Evolutionary conservation across 495 filamentous ascomycete species (phyloP).

Genomic region (Paragyromitra xinjiangensis): DNA sequence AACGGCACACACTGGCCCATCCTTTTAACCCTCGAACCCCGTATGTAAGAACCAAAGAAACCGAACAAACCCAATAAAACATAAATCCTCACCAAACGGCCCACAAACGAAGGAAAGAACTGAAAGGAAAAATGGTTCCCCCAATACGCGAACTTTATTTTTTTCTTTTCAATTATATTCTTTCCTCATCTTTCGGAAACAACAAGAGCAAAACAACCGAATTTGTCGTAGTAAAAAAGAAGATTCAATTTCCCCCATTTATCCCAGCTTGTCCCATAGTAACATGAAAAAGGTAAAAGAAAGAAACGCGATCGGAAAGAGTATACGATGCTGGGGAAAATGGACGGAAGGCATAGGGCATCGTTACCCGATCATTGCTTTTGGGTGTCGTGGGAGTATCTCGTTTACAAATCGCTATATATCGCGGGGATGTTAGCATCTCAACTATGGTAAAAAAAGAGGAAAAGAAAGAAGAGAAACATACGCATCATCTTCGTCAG

Average conservation of each 20-base stretch:
- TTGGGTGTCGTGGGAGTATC: constrained; percentile 33
- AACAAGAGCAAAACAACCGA: constrained; percentile 47
- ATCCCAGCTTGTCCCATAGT: constrained; percentile 54
- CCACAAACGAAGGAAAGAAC: constrained; percentile 39
- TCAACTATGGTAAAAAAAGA: background rate
- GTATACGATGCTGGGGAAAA: constrained; percentile 38
- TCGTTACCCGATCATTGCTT: constrained; percentile 45
- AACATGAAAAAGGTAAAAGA: constrained; percentile 45
- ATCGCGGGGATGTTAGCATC: constrained; percentile 16
- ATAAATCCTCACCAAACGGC: constrained; percentile 44
- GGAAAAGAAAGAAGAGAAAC: constrained; percentile 5
- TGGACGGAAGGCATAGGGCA: constrained; percentile 28
- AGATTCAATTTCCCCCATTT: constrained; percentile 54
- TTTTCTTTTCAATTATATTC: constrained; percentile 54
- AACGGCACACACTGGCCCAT: constrained; percentile 27
- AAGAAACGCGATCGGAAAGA: constrained; percentile 42
- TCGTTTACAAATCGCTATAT: constrained; percentile 56
- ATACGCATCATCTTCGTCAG: constrained; percentile 88
- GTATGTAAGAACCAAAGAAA: constrained; percentile 46
- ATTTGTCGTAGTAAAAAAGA: constrained; percentile 45
- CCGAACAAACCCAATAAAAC: constrained; percentile 43
- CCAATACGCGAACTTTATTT: constrained; percentile 34
- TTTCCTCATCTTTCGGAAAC: constrained; percentile 45
- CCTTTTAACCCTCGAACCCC: constrained; percentile 33
- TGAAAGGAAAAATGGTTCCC: constrained; percentile 47